Evolutionary conservation across 805 yeast species (phyloP), one percentile per base, ranked within the genome.

Genomic region (Wickerhamiella azyma): DNA sequence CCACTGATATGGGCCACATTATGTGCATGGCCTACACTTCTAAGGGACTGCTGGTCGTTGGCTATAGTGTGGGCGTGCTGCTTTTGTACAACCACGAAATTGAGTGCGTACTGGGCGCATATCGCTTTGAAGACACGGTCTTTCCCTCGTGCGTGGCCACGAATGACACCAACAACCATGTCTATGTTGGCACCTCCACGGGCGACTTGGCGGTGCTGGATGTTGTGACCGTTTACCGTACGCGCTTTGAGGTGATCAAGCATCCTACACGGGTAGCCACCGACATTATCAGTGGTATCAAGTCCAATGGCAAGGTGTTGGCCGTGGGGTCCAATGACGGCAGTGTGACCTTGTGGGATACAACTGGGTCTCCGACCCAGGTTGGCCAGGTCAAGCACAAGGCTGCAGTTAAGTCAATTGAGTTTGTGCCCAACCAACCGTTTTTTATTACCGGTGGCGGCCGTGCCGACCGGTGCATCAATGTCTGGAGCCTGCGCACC

Each of bases 401-500:
- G 11, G 45, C 45, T 2, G 45, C 45, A 14, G 36, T 42, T n/a
- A 42, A 42, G 40, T 40, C 45, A 5, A 42, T 42, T 9, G 19
- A 32, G 19, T 36, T 36, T 16, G 36, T 42, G 8, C 33, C 39
- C 14, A 13, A 18, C 17, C 35, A 30, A 5, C 32, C 28, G 8
- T 26, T 36, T 13, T 19, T 42, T 14, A 32, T 42, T 5, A 42
- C 45, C 9, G 45, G 45, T 9, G 45, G 45, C 3, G 45, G 45
- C 13, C 45, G 45, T 5, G 45, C 45, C 14, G 45, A 42, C 19
- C 39, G 40, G 3, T 30, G 39, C 17, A 9, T 42, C 8, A 24
- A 35, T 7, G 28, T 42, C 8, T 36, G 38, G 26, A 38, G 36
- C 33, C 26, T 42, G 7, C 18, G 18, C 17, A 35, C 40, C 8